Conservation (phyloP, 1,139 yeast genomes). For the Magnusiomyces ingens region DNA sequence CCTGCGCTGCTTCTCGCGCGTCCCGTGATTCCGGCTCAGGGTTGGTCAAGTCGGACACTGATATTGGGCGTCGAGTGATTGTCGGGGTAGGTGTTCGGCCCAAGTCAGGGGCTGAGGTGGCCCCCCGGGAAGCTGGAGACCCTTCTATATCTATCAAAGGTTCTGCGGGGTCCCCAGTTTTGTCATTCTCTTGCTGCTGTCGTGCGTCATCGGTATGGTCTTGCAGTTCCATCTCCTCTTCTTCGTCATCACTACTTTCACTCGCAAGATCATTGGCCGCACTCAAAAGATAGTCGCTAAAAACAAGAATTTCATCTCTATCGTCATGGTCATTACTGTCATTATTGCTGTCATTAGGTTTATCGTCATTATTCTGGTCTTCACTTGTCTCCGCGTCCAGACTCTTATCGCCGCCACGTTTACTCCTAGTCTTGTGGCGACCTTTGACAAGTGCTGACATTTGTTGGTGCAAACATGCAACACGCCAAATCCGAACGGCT, state of each 20-base stretch:
- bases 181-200: not conserved
- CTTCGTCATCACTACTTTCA: not conserved
- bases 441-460: not conserved
- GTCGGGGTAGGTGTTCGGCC: no score
- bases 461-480: slow-evolving; percentile 1
- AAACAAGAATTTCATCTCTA: not conserved
- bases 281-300: not conserved
- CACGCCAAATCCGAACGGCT: not conserved
- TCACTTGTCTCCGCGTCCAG: no score
- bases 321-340: not conserved
- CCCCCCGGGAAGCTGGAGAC: no score
- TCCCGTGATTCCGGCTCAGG: no score
- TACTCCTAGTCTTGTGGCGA: not conserved
- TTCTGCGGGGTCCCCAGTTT: no score
- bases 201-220: not conserved
- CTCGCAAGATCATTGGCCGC: not conserved
- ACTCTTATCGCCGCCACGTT: not conserved
- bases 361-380: no score
- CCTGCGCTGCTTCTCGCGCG: no score
- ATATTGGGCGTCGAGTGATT: no score
- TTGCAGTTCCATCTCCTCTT: not conserved
- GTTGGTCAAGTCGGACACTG: no score
- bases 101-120: no score
- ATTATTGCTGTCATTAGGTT: no score
- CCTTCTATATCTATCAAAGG: no score